Base-by-base conservation (phyloP, 108 stramenopile genomes). In the Cylindrotheca fusiformis region DNA sequence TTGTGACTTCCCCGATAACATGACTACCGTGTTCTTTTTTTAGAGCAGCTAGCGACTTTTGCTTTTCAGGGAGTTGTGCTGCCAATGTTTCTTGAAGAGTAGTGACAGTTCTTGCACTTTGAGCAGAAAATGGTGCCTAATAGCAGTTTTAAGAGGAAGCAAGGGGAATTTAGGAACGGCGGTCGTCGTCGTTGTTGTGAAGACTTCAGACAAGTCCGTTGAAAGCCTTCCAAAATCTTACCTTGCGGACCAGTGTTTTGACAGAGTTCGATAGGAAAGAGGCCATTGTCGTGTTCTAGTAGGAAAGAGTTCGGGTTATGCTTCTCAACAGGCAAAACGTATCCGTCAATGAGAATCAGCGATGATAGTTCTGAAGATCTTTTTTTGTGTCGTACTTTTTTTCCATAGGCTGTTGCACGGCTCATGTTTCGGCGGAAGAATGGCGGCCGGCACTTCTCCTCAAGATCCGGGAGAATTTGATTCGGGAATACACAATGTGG, bases 21-120 rank as follows among this genome's bases (percentile, higher is more conserved):
- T 96, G 87, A 74, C 63, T 53, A 32, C 99, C 99, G 71, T 99
- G 95, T 58, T 96, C 90, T 66, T 96, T 96, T 75, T 97, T 97
- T 45, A 99, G 81, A 22, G 85, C 76, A 64, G 76, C 78, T 47
- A 98, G 69, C 20, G 64, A 60, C 58, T 79, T 84, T 79, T 97
- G 97, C 79, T 98, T 97, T 63, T 76, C 81, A 10, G 97, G 97
- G 55, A 99, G 86, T 79, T 97, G 92, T 20, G 95, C 93, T 12
- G 68, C 61, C 58, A 99, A 82, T 22, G 90, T 90, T 58, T 97
- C 97, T 57, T 88, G 77, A 59, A 99, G 88, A 45, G 92, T 93
- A 32, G 86, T 78, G 23, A 95, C 82, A 60, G 72, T 66, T 18
- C 91, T 85, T 47, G 46, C 49, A 29, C 26, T 24, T 36, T 58